Evolutionary conservation across 129 eudicot species (phyloP), one percentile per base, ranked within the genome.

Genomic region (Smallanthus sonchifolius): DNA sequence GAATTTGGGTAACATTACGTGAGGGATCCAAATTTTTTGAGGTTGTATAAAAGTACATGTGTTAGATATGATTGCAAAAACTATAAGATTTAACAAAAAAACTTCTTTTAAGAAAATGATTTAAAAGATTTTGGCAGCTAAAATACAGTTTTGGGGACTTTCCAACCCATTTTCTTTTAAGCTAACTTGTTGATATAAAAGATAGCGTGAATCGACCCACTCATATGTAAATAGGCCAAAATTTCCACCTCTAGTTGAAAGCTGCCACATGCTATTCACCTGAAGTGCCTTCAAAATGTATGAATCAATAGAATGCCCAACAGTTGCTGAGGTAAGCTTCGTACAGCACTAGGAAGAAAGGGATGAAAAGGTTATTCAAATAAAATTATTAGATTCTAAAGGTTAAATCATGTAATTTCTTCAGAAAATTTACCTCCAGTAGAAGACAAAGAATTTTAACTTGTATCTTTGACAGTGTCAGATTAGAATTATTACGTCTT

Each of bases 361-460:
- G 30, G 36, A 3, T 30, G 60, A 68, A 67, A 7, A 49, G 10
- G 40, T 40, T 10, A 63, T 9, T 4, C 17, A 13, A n/a, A 48
- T 6, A 60, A 44, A 74, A 34, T 30, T 30, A 28, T 28, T 63
- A 40, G 65, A 48, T 40, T 37, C 47, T 59, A 70, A 65, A 39
- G 14, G 30, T 54, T 34, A 7, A 28, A 45, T 20, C 39, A 40
- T 11, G 44, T 19, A 24, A 72, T 20, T 63, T 30, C 28, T 61
- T 56, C 35, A 3, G n/a, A 14, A 37, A 20, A 36, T 15, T 74
- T 70, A 92, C 97, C 96, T 92, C 96, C 43, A 92, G 82, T 69
- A 92, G 43, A 78, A 86, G 92, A 81, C 97, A 90, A 6, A 90
- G 83, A 38, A 84, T 79, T 65, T 86, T 80, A 57, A 86, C 86